These are phyloP conservation scores for Sordariomycetes sp. DNA, from an alignment of 2,329 filamentous ascomycete species.

Conservation along the genomic window DNA sequence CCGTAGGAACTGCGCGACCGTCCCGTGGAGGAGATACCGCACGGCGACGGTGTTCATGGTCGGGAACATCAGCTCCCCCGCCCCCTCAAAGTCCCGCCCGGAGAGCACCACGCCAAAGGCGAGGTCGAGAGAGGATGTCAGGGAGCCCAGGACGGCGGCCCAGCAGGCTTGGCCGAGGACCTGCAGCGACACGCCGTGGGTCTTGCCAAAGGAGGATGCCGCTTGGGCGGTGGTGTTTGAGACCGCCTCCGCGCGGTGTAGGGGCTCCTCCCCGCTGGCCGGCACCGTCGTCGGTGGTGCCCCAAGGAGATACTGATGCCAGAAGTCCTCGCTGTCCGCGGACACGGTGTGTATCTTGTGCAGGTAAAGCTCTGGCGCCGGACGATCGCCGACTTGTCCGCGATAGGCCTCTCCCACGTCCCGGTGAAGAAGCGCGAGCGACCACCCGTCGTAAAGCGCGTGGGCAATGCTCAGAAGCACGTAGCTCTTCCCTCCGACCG, in stretches of 20 bases:
- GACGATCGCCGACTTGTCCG: slow-evolving; percentile 26
- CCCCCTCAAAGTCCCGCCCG: slow-evolving; percentile 65
- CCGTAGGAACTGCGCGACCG: slow-evolving; percentile 49
- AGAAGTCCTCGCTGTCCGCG: slow-evolving; percentile 41
- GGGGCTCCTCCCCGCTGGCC: background rate
- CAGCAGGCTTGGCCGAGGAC: slow-evolving; percentile 68
- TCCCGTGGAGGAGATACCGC: slow-evolving; percentile 62
- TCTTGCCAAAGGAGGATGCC: slow-evolving; percentile 49
- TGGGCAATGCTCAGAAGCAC: slow-evolving; percentile 67
- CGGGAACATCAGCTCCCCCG: slow-evolving; percentile 64
- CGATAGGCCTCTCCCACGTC: slow-evolving; percentile 59
- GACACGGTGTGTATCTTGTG: background rate
- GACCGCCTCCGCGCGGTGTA: background rate
- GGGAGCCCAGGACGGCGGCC: slow-evolving; percentile 57
- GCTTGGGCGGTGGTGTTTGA: background rate
- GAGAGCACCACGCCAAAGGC: slow-evolving; percentile 76
- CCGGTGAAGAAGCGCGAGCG: slow-evolving; percentile 61
- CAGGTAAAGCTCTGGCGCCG: slow-evolving; percentile 42
- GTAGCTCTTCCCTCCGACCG: slow-evolving; percentile 22
- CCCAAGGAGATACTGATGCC: slow-evolving; percentile 56
- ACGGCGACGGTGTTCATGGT: slow-evolving; percentile 86
- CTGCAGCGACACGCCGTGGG: slow-evolving; percentile 61
- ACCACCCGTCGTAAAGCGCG: slow-evolving; percentile 85
- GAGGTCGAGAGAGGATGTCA: slow-evolving; percentile 57
- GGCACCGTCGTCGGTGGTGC: slow-evolving; percentile 24